Conservation (phyloP, 2,329 filamentous ascomycete species). For the Pseudogymnoascus sp. region DNA sequence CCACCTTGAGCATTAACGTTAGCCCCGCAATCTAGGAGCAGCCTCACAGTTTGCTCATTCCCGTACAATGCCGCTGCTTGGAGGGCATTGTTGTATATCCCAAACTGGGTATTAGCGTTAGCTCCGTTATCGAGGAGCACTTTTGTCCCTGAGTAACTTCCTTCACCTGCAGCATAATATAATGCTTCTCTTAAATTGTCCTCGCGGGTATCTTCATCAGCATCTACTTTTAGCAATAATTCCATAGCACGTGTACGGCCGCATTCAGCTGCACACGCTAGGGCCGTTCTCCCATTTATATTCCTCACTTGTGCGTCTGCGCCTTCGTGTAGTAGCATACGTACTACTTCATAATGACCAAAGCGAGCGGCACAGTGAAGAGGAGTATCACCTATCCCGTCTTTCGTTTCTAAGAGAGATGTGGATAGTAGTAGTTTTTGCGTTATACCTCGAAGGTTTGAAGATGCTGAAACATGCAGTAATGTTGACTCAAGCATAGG, state of each 20-base stretch:
- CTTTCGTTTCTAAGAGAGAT: not conserved
- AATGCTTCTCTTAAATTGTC: not conserved
- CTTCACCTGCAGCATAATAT: not conserved
- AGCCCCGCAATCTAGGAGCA: conserved; percentile 2
- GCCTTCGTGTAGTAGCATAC: conserved; percentile 13
- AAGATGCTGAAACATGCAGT: conserved; percentile 12
- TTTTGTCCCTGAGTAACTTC: not conserved
- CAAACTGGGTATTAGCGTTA: not conserved
- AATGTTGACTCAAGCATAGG: conserved; percentile 9
- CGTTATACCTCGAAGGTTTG: conserved; percentile 10
- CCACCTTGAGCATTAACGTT: not conserved
- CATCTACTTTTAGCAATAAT: not conserved
- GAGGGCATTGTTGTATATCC: not conserved
- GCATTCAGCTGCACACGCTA: not conserved
- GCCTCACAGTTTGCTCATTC: not conserved
- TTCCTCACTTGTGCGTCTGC: conserved; percentile 10
- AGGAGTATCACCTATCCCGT: conserved; percentile 11
- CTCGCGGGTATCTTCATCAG: not conserved
- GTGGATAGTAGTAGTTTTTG: too few species aligned
- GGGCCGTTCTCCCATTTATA: not conserved
- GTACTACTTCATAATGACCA: conserved; percentile 14
- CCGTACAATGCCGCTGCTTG: not conserved
- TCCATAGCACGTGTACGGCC: not conserved
- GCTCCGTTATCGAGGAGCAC: not conserved
- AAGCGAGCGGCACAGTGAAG: conserved; percentile 13